These are phyloP conservation scores for Galeopsis tetrahit DNA, from an alignment of 257 asterid species.

Conservation along the genomic window DNA sequence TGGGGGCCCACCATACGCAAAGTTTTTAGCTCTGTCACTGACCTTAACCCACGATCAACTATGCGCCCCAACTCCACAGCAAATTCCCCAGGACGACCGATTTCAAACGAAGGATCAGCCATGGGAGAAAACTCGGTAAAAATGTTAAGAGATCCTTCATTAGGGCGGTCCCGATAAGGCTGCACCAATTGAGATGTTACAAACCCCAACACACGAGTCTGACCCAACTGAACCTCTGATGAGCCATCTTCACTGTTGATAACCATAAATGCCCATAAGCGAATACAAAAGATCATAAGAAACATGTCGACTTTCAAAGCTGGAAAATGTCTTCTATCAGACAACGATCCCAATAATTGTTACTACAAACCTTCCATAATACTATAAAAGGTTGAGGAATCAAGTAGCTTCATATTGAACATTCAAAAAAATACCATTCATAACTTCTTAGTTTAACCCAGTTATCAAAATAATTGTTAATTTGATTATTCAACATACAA, in stretches of 20 bases:
- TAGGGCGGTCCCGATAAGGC: constrained; percentile 91
- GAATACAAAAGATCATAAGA: background rate
- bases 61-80: constrained; percentile 96
- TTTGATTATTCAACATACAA: background rate
- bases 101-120: constrained; percentile 98
- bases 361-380: background rate
- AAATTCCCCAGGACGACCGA: constrained; percentile 88
- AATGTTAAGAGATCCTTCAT: constrained; percentile 83
- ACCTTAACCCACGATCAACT: constrained; percentile 97
- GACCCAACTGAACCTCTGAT: constrained; percentile 92
- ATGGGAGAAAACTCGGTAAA: constrained; percentile 95
- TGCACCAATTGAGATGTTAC: constrained; percentile 86
- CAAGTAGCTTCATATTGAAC: background rate
- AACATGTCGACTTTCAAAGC: background rate
- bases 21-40: too few relatives aligned
- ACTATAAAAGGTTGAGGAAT: background rate
- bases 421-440: background rate
- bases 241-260: constrained; percentile 91
- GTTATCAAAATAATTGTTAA: background rate
- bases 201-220: constrained; percentile 87
- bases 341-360: background rate
- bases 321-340: background rate
- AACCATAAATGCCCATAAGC: background rate
- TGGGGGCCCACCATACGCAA: too few relatives aligned
- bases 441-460: background rate